Evolutionary conservation across 768 basidiomycete genomes (phyloP).

Genomic region (Pluteus cervinus): DNA sequence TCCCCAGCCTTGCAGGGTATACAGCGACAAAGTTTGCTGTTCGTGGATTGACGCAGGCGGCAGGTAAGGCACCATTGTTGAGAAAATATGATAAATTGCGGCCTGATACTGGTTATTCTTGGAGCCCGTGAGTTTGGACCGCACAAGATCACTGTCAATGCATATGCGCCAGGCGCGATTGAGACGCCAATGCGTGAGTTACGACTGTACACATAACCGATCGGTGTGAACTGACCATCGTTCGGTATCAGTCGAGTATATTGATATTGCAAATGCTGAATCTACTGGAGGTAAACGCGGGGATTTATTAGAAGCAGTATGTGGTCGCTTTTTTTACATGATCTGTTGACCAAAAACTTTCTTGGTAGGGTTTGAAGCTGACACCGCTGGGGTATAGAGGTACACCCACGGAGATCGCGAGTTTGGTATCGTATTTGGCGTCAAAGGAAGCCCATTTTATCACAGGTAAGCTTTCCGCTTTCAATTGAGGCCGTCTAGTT

Average conservation of each 20-base stretch:
- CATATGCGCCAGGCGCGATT: constrained; percentile 29
- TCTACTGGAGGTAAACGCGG: not conserved
- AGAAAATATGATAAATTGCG: constrained; percentile 21
- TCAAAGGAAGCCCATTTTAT: constrained; percentile 22
- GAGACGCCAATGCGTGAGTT: constrained; percentile 2
- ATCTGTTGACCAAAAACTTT: not conserved
- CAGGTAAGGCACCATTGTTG: constrained; percentile 23
- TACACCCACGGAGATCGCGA: constrained; percentile 23
- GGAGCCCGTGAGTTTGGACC: constrained; percentile 31
- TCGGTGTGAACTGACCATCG: not conserved
- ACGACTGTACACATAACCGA: not conserved
- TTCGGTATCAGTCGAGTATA: not conserved
- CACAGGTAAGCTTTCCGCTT: constrained; percentile 1
- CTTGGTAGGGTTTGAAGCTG: no score
- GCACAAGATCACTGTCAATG: constrained; percentile 36
- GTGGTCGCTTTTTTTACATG: not conserved
- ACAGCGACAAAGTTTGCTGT: constrained; percentile 33
- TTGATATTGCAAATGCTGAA: not conserved
- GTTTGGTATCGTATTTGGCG: constrained; percentile 28
- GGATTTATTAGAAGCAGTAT: not conserved
- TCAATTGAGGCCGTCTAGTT: not conserved
- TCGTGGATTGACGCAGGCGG: constrained; percentile 31
- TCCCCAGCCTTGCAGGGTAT: constrained; percentile 17
- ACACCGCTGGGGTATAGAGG: no score
- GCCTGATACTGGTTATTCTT: constrained; percentile 25